Conservation (phyloP, 257 asterid species). For the Primulina tabacum region DNA sequence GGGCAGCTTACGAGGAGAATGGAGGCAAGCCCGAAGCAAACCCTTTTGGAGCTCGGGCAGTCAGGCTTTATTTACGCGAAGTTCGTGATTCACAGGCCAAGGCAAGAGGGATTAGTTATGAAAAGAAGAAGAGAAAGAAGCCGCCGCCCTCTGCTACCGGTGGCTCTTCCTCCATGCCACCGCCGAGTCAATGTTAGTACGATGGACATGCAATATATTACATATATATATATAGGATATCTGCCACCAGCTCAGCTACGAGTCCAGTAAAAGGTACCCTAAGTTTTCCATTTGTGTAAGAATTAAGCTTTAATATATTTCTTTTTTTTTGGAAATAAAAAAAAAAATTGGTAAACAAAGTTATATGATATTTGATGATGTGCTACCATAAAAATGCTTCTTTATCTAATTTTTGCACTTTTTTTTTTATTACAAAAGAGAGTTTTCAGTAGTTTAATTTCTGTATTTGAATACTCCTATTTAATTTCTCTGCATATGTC, state of each 20-base stretch:
- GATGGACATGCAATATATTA: background rate
- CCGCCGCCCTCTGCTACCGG: slow-evolving; percentile 19
- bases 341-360: background rate
- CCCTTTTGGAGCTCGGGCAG: slow-evolving; percentile 57
- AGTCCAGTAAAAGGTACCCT: background rate
- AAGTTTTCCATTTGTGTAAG: background rate
- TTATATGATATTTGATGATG: background rate
- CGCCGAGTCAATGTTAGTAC: slow-evolving; percentile 8
- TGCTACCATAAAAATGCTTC: background rate
- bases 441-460: too few species aligned
- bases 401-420: too few species aligned
- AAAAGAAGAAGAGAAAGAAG: slow-evolving; percentile 53
- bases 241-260: background rate
- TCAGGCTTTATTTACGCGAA: slow-evolving; percentile 49
- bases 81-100: slow-evolving; percentile 53
- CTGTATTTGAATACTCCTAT: too few species aligned
- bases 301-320: background rate
- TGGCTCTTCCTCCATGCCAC: background rate
- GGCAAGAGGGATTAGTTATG: slow-evolving; percentile 53
- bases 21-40: slow-evolving; percentile 51
- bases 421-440: too few species aligned
- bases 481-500: too few species aligned
- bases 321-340: background rate
- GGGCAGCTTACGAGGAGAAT: slow-evolving; percentile 55
- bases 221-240: too few species aligned